Conservation (phyloP, 2,329 filamentous ascomycete species). For the Macrophomina pseudophaseolina region DNA sequence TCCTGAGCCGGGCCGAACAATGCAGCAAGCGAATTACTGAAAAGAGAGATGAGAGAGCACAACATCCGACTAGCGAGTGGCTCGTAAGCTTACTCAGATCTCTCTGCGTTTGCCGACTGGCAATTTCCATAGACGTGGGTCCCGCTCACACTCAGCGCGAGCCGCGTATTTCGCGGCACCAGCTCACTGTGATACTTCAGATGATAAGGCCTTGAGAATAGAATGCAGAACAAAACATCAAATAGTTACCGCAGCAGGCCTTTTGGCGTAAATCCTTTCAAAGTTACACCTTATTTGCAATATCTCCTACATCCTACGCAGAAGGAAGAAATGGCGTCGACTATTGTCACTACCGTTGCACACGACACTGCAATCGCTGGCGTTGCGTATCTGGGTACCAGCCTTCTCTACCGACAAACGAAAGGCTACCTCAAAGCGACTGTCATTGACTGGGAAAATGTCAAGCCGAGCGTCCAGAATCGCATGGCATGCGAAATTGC, state of each 20-base stretch:
- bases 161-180: no score
- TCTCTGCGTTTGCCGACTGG: neutral
- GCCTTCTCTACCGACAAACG: neutral
- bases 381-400: neutral
- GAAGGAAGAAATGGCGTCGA: neutral
- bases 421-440: neutral
- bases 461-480: conserved; percentile 3
- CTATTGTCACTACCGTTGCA: neutral
- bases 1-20: neutral
- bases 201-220: no score
- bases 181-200: no score
- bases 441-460: neutral
- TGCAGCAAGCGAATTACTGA: neutral
- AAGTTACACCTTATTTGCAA: neutral
- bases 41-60: neutral
- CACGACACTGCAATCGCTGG: conserved; percentile 1
- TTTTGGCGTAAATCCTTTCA: no score
- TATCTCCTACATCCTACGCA: no score
- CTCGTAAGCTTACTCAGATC: conserved; percentile 1
- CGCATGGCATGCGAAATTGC: conserved; percentile 12
- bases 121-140: neutral
- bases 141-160: neutral
- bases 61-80: neutral
- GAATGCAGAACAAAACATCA: no score
- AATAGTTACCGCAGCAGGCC: no score